Base-by-base conservation (phyloP, 2,329 filamentous ascomycete genomes). In the Ophiostoma ulmi region DNA sequence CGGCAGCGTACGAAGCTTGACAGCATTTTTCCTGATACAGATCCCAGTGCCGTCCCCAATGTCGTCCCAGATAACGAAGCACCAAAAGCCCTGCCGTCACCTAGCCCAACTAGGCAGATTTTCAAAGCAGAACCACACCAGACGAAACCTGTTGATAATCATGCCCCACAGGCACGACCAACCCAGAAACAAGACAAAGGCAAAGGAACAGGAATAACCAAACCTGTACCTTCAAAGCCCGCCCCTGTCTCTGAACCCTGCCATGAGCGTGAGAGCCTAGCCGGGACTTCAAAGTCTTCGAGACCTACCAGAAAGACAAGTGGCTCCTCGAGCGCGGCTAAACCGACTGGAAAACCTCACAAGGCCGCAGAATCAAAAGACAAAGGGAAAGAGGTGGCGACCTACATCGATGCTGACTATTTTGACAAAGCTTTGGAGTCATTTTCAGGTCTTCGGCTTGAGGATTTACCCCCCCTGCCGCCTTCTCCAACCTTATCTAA, bases 381-480 rank as follows among this genome's bases (percentile, higher is more conserved):
- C 26, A 61, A 61, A 14, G 26, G 11, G 8, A 17, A 31, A 61
- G 8, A 35, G 1, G 26, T 17, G 22, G 11, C 26, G 6, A 14
- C 14, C 26, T 20, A 14, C 2, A 17, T 13, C 20, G 11, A 64
- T 36, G 36, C 11, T 36, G 63, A 65, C 11, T n/a, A 22, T 8
- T n/a, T 65, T 65, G 36, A 22, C 8, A 17, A 65, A 22, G 63
- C 36, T 10, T 1, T 65, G 36, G 63, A 20, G 20, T 36, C 35
- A 39, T 39, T 65, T 22, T n/a, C 63, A 3, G 63, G 63, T 14
- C 63, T 65, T 65, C 63, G 63, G 14, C 35, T 65, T 11, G 63
- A 65, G 8, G 63, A 65, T 22, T 22, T 39, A n/a, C 63, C 63
- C 41, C 63, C 63, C 22, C 20, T 65, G 20, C 63, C 63, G n/a